Evolutionary conservation across 768 basidiomycete species (phyloP).

Genomic region (Dacryopinax primogenitus): DNA sequence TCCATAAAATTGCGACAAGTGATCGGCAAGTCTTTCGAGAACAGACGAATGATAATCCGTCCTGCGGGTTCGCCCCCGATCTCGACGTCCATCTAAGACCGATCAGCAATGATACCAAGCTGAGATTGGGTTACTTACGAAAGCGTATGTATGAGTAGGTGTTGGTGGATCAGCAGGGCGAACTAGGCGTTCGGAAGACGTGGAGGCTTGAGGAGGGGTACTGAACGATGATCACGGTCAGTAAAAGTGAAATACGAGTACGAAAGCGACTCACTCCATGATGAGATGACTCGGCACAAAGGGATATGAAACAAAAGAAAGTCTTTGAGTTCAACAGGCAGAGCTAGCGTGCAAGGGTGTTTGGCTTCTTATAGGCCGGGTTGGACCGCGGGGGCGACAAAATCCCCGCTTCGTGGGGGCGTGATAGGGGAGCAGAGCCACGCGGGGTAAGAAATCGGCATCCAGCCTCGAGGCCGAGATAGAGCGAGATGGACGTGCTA

Average conservation of each 20-base stretch:
- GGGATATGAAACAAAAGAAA: neutral
- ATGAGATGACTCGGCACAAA: neutral
- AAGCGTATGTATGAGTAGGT: neutral
- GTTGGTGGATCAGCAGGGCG: constrained; percentile 3
- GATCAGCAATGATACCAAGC: neutral
- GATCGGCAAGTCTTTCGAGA: neutral
- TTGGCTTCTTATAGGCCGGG: neutral
- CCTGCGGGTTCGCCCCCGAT: neutral
- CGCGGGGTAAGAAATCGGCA: neutral
- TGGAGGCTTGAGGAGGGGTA: neutral
- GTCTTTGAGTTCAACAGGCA: neutral
- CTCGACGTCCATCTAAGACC: neutral
- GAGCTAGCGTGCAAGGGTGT: neutral
- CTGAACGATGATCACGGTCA: neutral
- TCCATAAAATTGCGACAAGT: constrained; percentile 5
- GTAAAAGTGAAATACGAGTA: neutral
- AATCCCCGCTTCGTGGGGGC: neutral
- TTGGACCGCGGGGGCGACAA: constrained; percentile 1
- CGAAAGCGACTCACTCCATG: neutral
- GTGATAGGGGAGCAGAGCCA: neutral
- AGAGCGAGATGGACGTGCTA: neutral
- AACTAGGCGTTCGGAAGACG: neutral
- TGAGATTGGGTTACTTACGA: neutral
- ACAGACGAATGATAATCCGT: neutral
- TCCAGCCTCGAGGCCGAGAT: neutral